A percentile compares a stretch with the other conserved stretches of the same genome.
phyloP scores from a whole-genome alignment of 2,329 filamentous ascomycete species.

The Penicillium sp. region DNA sequence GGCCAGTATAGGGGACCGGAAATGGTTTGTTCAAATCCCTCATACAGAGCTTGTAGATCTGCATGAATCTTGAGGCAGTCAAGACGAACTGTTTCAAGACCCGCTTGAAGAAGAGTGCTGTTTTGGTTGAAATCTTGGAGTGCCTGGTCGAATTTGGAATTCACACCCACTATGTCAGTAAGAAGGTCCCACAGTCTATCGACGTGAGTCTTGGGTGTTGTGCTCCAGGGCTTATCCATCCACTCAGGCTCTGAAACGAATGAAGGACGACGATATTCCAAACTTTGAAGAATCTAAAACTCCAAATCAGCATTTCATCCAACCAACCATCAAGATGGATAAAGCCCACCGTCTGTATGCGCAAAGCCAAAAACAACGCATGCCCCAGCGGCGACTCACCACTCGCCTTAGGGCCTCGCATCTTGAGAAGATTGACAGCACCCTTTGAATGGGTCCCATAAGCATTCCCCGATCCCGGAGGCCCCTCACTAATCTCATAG shows the following conservation, averaged over 20 bases:
- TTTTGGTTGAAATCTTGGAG: neutral
- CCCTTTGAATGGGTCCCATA: neutral
- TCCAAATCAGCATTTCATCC: neutral
- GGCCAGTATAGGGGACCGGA: conserved; percentile 1
- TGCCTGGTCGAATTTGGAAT: neutral
- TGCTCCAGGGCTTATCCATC: neutral
- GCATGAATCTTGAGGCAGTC: neutral
- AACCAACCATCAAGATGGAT: neutral
- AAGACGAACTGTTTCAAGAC: neutral
- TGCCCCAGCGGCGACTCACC: neutral
- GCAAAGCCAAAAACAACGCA: conserved; percentile 1
- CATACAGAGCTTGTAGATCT: neutral
- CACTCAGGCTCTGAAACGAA: neutral
- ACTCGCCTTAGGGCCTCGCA: neutral
- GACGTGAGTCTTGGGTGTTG: neutral
- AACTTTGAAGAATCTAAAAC: neutral
- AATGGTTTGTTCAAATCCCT: neutral
- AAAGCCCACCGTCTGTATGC: neutral
- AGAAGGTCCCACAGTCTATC: neutral
- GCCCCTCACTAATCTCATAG: conserved; percentile 1
- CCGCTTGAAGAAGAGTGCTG: neutral
- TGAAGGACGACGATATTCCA: neutral
- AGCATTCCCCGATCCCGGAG: neutral
- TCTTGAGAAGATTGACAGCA: neutral
- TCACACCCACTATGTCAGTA: neutral